These are phyloP conservation scores for Neonectria ditissima DNA, from an alignment of 2,329 filamentous ascomycete genomes.

Conservation along the genomic window DNA sequence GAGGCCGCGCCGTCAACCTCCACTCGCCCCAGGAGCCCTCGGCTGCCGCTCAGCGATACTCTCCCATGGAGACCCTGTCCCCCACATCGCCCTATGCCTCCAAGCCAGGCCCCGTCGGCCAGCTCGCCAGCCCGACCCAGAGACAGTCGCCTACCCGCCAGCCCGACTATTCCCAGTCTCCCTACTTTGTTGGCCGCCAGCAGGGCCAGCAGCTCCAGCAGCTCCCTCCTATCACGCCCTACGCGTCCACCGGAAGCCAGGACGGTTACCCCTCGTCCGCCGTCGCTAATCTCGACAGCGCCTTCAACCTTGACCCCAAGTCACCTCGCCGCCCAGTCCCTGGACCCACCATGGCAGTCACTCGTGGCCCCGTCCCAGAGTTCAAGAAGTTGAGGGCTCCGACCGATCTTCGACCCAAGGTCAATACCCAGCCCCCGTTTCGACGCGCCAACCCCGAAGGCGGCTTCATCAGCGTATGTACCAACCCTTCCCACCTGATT, in stretches of 20 bases:
- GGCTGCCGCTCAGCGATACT: conserved; percentile 89
- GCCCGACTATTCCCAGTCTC: conserved; percentile 69
- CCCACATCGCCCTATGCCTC: conserved; percentile 81
- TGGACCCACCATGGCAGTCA: conserved; percentile 55
- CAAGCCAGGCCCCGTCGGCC: conserved; percentile 70
- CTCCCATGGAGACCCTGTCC: conserved; percentile 91
- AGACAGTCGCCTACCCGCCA: conserved; percentile 84
- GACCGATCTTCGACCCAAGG: conserved; percentile 81
- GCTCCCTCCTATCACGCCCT: conserved; percentile 79
- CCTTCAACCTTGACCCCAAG: conserved; percentile 69
- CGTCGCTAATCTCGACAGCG: conserved; percentile 76
- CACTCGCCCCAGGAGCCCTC: conserved; percentile 80
- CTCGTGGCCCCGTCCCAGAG: conserved; percentile 82
- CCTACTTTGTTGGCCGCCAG: conserved; percentile 64
- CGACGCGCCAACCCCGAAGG: conserved; percentile 95
- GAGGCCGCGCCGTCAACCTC: conserved; percentile 67
- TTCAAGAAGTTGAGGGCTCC: conserved; percentile 82
- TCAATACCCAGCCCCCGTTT: conserved; percentile 90
- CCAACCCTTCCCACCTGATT: not conserved
- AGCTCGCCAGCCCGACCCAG: conserved; percentile 66
- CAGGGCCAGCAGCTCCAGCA: conserved; percentile 77
- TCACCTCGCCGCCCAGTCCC: conserved; percentile 66
- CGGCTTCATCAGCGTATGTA: conserved; percentile 92
- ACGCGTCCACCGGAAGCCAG: conserved; percentile 67
- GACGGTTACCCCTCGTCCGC: conserved; percentile 81